phyloP scores from a whole-genome alignment of 1,284 basidiomycete species.

The Flammula alnicola region DNA sequence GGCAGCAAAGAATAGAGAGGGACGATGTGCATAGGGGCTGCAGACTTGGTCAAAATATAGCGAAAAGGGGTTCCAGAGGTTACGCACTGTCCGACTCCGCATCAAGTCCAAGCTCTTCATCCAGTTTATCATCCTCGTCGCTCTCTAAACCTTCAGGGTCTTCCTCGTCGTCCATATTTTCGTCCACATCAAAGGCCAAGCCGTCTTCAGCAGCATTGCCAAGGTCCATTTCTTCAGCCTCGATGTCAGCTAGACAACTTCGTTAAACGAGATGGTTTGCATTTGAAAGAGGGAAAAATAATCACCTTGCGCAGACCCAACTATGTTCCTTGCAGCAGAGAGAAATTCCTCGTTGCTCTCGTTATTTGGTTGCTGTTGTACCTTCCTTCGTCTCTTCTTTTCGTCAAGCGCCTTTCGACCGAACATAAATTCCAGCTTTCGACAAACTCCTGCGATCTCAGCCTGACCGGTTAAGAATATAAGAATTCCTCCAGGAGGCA shows the following conservation, averaged over 20 bases:
- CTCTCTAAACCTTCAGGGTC: conserved; percentile 55
- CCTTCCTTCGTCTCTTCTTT: conserved; percentile 41
- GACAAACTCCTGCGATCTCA: conserved; percentile 91
- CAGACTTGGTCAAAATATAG: conserved; percentile 4
- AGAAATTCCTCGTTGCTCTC: conserved; percentile 6
- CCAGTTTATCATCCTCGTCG: conserved; percentile 57
- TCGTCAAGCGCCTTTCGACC: conserved; percentile 68
- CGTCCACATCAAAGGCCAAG: conserved; percentile 64
- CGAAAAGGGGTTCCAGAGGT: neutral
- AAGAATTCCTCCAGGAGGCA: conserved; percentile 92
- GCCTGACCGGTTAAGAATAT: conserved; percentile 99
- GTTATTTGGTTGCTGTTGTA: conserved; percentile 24
- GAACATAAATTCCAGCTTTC: conserved; percentile 82
- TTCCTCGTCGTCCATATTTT: conserved; percentile 49
- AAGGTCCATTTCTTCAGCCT: conserved; percentile 85
- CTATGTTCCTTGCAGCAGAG: conserved; percentile 18
- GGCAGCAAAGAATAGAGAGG: conserved; percentile 98
- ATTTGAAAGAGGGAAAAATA: neutral
- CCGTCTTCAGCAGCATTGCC: conserved; percentile 55
- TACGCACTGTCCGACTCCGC: conserved; percentile 66
- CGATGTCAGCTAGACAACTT: conserved; percentile 53
- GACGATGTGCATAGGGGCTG: conserved; percentile 83
- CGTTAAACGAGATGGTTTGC: neutral
- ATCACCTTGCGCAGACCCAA: conserved; percentile 56
- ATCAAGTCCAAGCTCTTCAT: conserved; percentile 59